phyloP scores from a whole-genome alignment of 2,329 filamentous ascomycete genomes.

The Myriosclerotinia curreyana region DNA sequence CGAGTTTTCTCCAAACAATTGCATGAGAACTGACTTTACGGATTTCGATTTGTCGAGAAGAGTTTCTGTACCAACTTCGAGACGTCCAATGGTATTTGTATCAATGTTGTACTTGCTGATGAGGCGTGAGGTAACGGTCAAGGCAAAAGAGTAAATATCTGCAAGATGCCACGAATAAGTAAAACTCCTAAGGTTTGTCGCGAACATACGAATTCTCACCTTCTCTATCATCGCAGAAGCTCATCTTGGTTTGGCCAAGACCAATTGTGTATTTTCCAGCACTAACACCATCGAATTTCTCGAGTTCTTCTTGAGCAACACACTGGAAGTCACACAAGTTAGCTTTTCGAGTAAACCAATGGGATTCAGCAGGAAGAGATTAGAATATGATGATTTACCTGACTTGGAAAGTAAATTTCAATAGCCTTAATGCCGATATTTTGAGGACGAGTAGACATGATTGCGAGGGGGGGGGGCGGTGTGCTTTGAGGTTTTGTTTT shows the following conservation, averaged over 20 bases:
- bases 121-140: slow-evolving; percentile 75
- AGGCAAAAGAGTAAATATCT: slow-evolving; percentile 86
- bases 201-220: slow-evolving; percentile 47
- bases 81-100: slow-evolving; percentile 70
- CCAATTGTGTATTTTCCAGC: slow-evolving; percentile 87
- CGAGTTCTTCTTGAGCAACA: slow-evolving; percentile 77
- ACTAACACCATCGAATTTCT: slow-evolving; percentile 81
- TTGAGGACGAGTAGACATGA: slow-evolving; percentile 73
- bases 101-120: slow-evolving; percentile 83
- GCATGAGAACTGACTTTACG: slow-evolving; percentile 85
- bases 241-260: slow-evolving; percentile 88
- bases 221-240: slow-evolving; percentile 86
- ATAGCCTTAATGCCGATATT: slow-evolving; percentile 94
- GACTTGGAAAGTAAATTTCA: slow-evolving; percentile 82
- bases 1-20: slow-evolving; percentile 79
- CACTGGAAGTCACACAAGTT: slow-evolving; percentile 52
- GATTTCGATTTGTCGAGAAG: slow-evolving; percentile 88
- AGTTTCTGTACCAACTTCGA: slow-evolving; percentile 85
- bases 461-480: slow-evolving; percentile 35
- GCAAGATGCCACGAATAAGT: slow-evolving; percentile 10
- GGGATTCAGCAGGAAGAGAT: not conserved
- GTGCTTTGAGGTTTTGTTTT: slow-evolving; percentile 22
- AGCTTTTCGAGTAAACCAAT: slow-evolving; percentile 7
- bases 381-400: slow-evolving; percentile 54
- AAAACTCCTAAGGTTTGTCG: slow-evolving; percentile 13